Base-by-base conservation (phyloP, 495 filamentous ascomycete species). In the Trichoderma orchidacearum region DNA sequence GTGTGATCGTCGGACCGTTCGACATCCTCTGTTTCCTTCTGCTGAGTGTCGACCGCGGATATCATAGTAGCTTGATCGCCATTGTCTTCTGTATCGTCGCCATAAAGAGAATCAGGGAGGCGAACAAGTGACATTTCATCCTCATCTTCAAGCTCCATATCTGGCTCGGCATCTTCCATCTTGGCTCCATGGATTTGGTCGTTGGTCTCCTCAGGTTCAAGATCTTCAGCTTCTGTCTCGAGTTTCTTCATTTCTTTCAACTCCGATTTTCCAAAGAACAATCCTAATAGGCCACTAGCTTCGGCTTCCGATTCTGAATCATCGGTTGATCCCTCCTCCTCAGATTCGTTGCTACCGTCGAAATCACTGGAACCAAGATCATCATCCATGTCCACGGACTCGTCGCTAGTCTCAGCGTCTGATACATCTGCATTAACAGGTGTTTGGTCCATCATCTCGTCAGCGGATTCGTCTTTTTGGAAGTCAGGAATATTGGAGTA, bases 321-420 rank as follows among this genome's bases (percentile, higher is more conserved):
- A 27, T 48, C 41, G 2, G 18, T 48, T 27, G 41, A 48, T 3
- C 18, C 41, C 29, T 78, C 76, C 11, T 71, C 75, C 27, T 75
- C 76, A 17, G 70, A 70, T 15, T 71, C 76, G 9, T 66, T 1
- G 27, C 66, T 68, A 7, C 23, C 31, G 18, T 72, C 76, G 18
- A 68, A 71, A 13, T 79, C 84, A 35, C 75, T 84, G 30, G 86
- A 85, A 27, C 81, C 82, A 68, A 87, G 79, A 59, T 92, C 87
- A 62, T 90, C 85, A 61, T 90, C 85, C 91, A 96, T 95, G 58
- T 92, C 87, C 6, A 87, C 84, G 9, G 88, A 93, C 59, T 86
- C 85, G 61, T 93, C 89, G 36, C 80, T 87, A 30, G 75, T 75
- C 56, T 87, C 85, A 57, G 88, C 85, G 28, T 67, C 54, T 8